Evolutionary conservation across 2,329 filamentous ascomycete species (phyloP).

Genomic region (Penicillium vulpinum): DNA sequence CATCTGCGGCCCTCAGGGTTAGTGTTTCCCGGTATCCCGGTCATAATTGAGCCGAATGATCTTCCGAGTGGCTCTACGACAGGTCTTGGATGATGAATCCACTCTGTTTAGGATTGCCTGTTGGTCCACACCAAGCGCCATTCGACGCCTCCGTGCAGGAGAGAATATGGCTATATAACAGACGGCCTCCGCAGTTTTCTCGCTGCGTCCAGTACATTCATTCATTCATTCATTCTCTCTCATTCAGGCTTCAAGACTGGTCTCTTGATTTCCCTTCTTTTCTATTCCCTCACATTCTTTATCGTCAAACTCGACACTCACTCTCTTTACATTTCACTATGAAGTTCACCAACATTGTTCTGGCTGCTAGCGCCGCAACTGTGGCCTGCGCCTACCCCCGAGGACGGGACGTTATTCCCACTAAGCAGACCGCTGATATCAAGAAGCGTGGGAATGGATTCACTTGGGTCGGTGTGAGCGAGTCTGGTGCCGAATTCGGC

Average conservation of each 20-base stretch:
- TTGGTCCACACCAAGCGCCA: conserved; percentile 4
- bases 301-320: conserved; percentile 27
- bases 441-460: conserved; percentile 32
- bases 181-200: background rate
- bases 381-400: conserved; percentile 27
- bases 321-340: conserved; percentile 26
- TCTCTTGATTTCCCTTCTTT: conserved; percentile 23
- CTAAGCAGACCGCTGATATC: conserved; percentile 18
- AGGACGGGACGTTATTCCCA: conserved; percentile 15
- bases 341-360: conserved; percentile 32
- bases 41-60: conserved; percentile 4
- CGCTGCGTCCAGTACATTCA: conserved; percentile 12
- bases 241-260: conserved; percentile 24
- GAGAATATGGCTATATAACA: conserved; percentile 12
- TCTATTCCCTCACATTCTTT: conserved; percentile 15
- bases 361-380: conserved; percentile 31
- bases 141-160: conserved; percentile 6
- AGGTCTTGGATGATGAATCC: conserved; percentile 12
- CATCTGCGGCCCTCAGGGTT: background rate
- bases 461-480: conserved; percentile 26
- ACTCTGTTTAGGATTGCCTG: conserved; percentile 18
- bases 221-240: conserved; percentile 22
- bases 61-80: background rate
- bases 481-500: conserved; percentile 21
- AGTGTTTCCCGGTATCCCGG: conserved; percentile 6